Base-by-base conservation (phyloP, 2,329 filamentous ascomycete genomes). In the Ophiostoma populinum region DNA sequence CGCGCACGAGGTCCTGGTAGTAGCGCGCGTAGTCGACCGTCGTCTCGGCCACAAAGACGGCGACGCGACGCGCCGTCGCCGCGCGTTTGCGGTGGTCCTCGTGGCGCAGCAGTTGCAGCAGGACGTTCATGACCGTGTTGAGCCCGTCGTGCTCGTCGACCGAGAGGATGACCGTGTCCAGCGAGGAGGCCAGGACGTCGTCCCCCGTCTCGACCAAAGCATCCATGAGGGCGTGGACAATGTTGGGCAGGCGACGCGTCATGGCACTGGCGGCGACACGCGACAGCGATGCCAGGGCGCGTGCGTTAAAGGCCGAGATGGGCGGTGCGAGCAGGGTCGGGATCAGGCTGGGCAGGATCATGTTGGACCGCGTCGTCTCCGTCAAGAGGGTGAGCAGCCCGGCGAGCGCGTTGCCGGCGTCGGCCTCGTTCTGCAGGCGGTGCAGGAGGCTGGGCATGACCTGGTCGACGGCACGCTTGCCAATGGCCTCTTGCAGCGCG, bases 81-180 rank as follows among this genome's bases (percentile, higher is more conserved):
- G 81, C 74, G 45, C 92, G 75, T 56, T 78, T 80, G 39, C 67
- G 71, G 54, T 98, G 85, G 51, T 98, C 87, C 24, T 94, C 83
- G 48, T 95, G 78, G 58, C 95, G 95, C 47, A 85, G 69, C 38
- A 95, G 67, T 38, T 76, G 67, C 30, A 95, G 62, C 59, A 98
- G 78, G 24, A 90, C 82, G 48, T 81, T 93, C 83, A 98, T 95
- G 41, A 82, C 77, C 7, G 81, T 90, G 52, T 94, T 95, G 24
- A 98, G 67, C 34, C 92, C 90, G 56, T 98, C 90, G 46, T 75
- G 92, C 54, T 95, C 90, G 53, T 98, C 90, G 40, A 95, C 85
- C 15, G 86, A 93, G 34, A 87, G 62, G 40, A 98, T 67, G 6
- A 98, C 82, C 1, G 80, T 81, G 52, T 94, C 82, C 48, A 98